Evolutionary conservation across 2,329 filamentous ascomycete genomes (phyloP).

Genomic region (Xylariaceae sp.): DNA sequence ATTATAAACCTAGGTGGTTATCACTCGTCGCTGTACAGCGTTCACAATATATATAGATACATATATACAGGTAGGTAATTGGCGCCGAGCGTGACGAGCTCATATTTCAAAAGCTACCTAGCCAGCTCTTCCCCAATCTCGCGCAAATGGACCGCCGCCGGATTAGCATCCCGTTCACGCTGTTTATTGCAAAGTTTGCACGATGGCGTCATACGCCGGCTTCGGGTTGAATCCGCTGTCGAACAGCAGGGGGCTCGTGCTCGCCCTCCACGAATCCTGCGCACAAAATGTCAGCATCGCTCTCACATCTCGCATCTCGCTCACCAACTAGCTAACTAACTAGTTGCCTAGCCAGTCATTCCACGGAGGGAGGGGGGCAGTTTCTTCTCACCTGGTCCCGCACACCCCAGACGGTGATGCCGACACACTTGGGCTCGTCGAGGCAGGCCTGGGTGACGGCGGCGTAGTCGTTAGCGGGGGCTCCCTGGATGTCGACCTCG

Average conservation of each 20-base stretch:
- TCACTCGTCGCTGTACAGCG: conserved; percentile 2
- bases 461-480: conserved; percentile 59
- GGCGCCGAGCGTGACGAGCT: neutral
- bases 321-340: neutral
- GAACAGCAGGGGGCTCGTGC: conserved; percentile 55
- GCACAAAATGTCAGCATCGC: conserved; percentile 6
- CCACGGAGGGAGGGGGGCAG: neutral
- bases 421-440: conserved; percentile 60
- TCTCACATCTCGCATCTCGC: no score
- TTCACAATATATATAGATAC: conserved; percentile 24
- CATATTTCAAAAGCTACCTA: conserved; percentile 1
- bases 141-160: neutral
- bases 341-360: neutral
- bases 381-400: conserved; percentile 44
- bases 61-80: conserved; percentile 4
- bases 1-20: neutral
- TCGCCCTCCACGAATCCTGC: conserved; percentile 55
- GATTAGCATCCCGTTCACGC: neutral
- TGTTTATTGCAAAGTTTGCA: conserved; percentile 41
- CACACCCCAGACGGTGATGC: conserved; percentile 66
- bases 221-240: conserved; percentile 56
- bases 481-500: conserved; percentile 65
- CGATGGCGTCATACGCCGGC: conserved; percentile 52
- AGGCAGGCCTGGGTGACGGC: conserved; percentile 62
- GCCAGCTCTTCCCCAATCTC: neutral